Evolutionary conservation across 345 rosid species (phyloP).

Genomic region (Litchi chinensis): DNA sequence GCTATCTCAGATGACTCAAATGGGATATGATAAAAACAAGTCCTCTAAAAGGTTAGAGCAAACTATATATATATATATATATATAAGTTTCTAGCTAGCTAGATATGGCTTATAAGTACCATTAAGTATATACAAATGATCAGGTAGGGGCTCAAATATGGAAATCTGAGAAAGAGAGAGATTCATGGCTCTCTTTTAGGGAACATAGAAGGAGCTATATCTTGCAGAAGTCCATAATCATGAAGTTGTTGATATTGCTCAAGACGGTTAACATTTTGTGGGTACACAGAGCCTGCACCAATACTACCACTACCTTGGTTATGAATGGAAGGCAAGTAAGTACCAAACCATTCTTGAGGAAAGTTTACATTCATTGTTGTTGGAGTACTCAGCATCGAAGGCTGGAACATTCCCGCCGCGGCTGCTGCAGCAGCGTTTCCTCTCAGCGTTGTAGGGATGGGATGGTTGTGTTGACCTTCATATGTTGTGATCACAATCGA

Average conservation of each 20-base stretch:
- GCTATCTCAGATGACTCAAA: neutral
- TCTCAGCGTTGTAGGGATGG: conserved; percentile 65
- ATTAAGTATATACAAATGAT: conserved; percentile 4
- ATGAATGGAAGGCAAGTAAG: conserved; percentile 30
- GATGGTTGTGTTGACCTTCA: conserved; percentile 91
- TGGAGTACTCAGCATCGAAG: conserved; percentile 35
- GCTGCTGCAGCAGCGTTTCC: conserved; percentile 42
- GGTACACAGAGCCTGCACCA: conserved; percentile 33
- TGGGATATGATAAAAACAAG: neutral
- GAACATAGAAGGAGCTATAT: conserved; percentile 72
- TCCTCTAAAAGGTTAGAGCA: conserved; percentile 8
- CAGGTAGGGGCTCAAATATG: neutral
- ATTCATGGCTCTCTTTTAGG: conserved; percentile 66
- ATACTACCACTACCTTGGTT: conserved; percentile 12
- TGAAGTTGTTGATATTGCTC: conserved; percentile 37
- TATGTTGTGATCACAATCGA: conserved; percentile 87
- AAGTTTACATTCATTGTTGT: conserved; percentile 33
- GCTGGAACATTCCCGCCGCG: conserved; percentile 43
- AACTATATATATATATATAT: neutral
- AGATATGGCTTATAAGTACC: neutral
- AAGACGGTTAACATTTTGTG: conserved; percentile 37
- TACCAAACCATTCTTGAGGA: conserved; percentile 40
- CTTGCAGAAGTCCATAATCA: conserved; percentile 79
- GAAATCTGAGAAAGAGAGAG: conserved; percentile 11
- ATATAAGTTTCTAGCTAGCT: neutral